Evolutionary conservation across 140 eudicot species (phyloP), one percentile per base, ranked within the genome.

Genomic region (Senecio squalidus): DNA sequence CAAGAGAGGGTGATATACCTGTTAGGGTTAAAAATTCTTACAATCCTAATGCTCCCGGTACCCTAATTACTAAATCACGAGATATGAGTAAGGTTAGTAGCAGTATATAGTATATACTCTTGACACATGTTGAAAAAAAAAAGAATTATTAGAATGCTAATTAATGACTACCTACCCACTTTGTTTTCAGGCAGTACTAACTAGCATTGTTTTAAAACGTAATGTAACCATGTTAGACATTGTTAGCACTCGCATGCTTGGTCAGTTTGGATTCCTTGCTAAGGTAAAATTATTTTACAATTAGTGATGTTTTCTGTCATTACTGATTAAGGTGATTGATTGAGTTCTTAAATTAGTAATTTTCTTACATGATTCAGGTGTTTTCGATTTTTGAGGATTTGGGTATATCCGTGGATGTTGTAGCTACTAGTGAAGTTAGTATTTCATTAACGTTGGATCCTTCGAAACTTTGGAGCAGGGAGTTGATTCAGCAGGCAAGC

Each of bases 221-320:
- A 84, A 93, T 74, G 96, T 93, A 4, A 93, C 99, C 49, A 93
- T 93, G 99, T 64, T 93, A 75, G 99, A 93, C 60, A 93, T 88
- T 66, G 99, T 78, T 41, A 93, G 96, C 79, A 93, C 99, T 48
- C 85, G 99, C 27, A 87, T 93, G 99, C 99, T 93, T 82, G 99
- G 99, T 47, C 95, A 88, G 67, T 84, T 74, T 82, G 99, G 99
- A 14, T 93, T 93, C 78, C 85, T 93, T 1, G 99, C 96, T 26
- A 88, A 82, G 96, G 96, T 92, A 62, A 68, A 68, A 22, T 17
- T 25, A 39, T 20, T 52, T 27, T 3, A 1, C 25, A 27, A 52
- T 30, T 55, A 8, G 3, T 29, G 25, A 5, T 30, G 10, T 20
- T n/a, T 1, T 30, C 20, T 28, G 33, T n/a, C n/a, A 15, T 27